Evolutionary conservation across 1,284 basidiomycete species (phyloP), one percentile per base, ranked within the genome.

Genomic region (Paramarasmius palmivorus): DNA sequence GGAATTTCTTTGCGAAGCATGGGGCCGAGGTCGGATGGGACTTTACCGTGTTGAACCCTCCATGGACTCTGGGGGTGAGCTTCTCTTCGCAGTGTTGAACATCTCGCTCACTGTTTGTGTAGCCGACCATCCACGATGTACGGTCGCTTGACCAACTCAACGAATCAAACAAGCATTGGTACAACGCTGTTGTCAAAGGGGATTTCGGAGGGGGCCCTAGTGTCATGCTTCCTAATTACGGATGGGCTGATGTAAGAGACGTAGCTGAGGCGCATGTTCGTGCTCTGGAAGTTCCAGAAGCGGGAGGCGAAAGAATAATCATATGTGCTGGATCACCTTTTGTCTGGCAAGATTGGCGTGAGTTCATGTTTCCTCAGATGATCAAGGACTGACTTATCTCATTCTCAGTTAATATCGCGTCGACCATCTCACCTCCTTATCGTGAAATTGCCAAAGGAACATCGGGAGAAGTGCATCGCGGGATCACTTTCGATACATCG

Each of bases 201-300:
- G 14, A 55, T 50, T 41, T 62, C 56, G 5, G 59, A 61, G 10
- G 64, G 66, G 15, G 69, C 69, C 32, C 53, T n/a, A 36, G 20
- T 15, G 25, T 51, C 3, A 34, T 22, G 7, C 22, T 14, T 23
- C 50, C 50, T 26, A 49, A 50, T 6, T 40, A 38, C 39, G 45
- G 56, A 25, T 86, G 73, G 69, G 76, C 86, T 34, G 83, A 88
- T 57, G 85, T 87, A 1, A 74, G 84, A 12, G 84, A 88, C 59
- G 70, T 88, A 19, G 86, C 81, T 0, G 67, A 74, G 5, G 82
- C 79, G 0, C 86, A 90, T 58, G 69, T 78, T 3, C 69, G 75
- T 7, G 81, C 86, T 0, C 69, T 88, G 1, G 71, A 76, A 35
- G 74, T 74, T 34, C 67, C 73, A 3, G 76, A 77, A n/a, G 88